Conservation (phyloP, 495 filamentous ascomycete species). For the Podospora conica region DNA sequence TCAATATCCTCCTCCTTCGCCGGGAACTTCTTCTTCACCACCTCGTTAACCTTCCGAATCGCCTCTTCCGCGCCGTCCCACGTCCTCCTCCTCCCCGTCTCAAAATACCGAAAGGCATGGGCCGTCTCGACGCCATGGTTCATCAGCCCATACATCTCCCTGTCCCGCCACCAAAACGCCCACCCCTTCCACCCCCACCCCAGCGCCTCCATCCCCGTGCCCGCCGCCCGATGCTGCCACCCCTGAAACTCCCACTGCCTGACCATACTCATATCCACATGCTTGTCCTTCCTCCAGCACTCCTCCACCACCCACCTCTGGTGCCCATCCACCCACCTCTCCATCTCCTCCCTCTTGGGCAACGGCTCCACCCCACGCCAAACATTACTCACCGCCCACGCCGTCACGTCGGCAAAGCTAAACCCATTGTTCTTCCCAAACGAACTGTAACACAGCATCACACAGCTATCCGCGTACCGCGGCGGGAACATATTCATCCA, state of each 20-base stretch:
- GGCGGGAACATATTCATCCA: slow-evolving; percentile 38
- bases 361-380: slow-evolving; percentile 28
- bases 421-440: slow-evolving; percentile 33
- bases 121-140: slow-evolving; percentile 33
- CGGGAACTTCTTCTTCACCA: slow-evolving; percentile 21
- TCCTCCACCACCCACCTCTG: slow-evolving; percentile 27
- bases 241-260: slow-evolving; percentile 30
- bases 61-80: slow-evolving; percentile 28
- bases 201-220: slow-evolving; percentile 36
- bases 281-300: slow-evolving; percentile 14
- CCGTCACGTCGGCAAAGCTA: slow-evolving; percentile 29
- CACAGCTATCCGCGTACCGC: slow-evolving; percentile 28
- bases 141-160: slow-evolving; percentile 30
- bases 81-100: slow-evolving; percentile 26
- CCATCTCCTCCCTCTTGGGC: slow-evolving; percentile 26
- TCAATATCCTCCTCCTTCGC: slow-evolving; percentile 12
- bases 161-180: slow-evolving; percentile 34
- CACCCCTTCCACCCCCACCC: slow-evolving; percentile 33
- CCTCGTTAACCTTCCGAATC: slow-evolving; percentile 27
- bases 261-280: slow-evolving; percentile 18
- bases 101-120: slow-evolving; percentile 31
- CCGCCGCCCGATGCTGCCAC: slow-evolving; percentile 33
- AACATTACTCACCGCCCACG: slow-evolving; percentile 33
- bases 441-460: slow-evolving; percentile 21
- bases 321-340: slow-evolving; percentile 24